Evolutionary conservation across 768 basidiomycete genomes (phyloP), one percentile per base, ranked within the genome.

Genomic region (Serendipita sp.): DNA sequence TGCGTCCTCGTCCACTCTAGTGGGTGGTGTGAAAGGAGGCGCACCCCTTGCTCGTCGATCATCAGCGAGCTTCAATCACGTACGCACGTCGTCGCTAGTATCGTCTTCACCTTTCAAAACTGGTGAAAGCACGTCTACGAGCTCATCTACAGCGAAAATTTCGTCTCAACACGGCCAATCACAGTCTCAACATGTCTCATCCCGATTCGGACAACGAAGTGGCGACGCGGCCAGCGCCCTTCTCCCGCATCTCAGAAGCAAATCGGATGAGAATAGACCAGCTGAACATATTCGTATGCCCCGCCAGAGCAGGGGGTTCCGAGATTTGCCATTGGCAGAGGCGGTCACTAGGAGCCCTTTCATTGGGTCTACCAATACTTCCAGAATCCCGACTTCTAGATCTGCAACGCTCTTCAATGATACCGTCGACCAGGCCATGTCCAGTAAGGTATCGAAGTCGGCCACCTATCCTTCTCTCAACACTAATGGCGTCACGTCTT

Each of bases 281-380:
- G 87, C 63, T 76, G 82, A 33, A 11, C 17, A 58, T 24, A 58
- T 58, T 58, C 53, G 53, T 68, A 89, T 88, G 70, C 80, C 88
- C 45, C 81, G 83, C 50, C 85, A 90, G 70, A 88, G 86, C 62
- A 84, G 82, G 69, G 81, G 77, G 3, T 85, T 85, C 65, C 85
- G 88, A 68, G 82, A 80, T 24, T 81, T 92, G 60, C 77, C 84
- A 1, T 78, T 87, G 72, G 83, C 79, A 68, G 87, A 89, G 69
- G 84, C 84, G 5, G 89, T 92, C 28, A 82, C 83, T 28, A 89
- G 85, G 75, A 90, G 88, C 68, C 89, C 90, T 22, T 92, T 92
- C 75, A 75, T 65, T 75, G 72, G 63, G 4, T 4, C 31, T 4
- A 22, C 53, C 11, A 9, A 13, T 2, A 31, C 22, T 5, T 0